phyloP scores from a whole-genome alignment of 345 rosid genomes.

The Trapa bicornis region DNA sequence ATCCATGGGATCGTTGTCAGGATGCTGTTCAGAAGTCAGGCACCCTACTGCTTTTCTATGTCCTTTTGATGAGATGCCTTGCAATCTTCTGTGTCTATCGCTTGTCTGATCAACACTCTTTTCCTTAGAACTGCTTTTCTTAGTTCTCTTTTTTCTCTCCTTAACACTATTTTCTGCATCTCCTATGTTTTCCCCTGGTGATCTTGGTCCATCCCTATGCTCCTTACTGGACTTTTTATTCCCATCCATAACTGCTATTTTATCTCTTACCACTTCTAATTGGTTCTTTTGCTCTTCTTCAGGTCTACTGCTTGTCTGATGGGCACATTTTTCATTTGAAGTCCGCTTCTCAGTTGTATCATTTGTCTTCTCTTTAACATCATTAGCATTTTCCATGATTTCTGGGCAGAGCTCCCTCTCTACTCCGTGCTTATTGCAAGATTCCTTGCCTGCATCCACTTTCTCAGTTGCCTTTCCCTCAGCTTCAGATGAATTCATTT shows the following conservation, averaged over 20 bases:
- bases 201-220: no score
- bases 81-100: not conserved
- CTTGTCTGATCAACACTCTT: not conserved
- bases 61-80: not conserved
- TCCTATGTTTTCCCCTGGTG: not conserved
- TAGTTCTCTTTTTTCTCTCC: slow-evolving; percentile 4
- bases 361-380: slow-evolving; percentile 2
- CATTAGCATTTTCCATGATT: slow-evolving; percentile 1
- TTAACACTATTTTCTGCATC: not conserved
- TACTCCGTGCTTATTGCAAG: not conserved
- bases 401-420: not conserved
- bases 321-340: slow-evolving; percentile 8
- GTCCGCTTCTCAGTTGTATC: slow-evolving; percentile 1
- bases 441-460: not conserved
- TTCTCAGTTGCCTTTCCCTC: not conserved
- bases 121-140: not conserved
- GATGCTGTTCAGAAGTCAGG: not conserved
- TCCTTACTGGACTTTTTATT: not conserved
- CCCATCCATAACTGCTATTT: not conserved
- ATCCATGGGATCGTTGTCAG: slow-evolving; percentile 1
- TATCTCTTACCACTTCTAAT: not conserved
- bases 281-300: slow-evolving; percentile 8
- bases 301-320: slow-evolving; percentile 11
- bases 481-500: slow-evolving; percentile 1
- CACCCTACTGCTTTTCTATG: not conserved